These are phyloP conservation scores for Saussurea involucrata DNA, from an alignment of 129 eudicot species.

Conservation along the genomic window DNA sequence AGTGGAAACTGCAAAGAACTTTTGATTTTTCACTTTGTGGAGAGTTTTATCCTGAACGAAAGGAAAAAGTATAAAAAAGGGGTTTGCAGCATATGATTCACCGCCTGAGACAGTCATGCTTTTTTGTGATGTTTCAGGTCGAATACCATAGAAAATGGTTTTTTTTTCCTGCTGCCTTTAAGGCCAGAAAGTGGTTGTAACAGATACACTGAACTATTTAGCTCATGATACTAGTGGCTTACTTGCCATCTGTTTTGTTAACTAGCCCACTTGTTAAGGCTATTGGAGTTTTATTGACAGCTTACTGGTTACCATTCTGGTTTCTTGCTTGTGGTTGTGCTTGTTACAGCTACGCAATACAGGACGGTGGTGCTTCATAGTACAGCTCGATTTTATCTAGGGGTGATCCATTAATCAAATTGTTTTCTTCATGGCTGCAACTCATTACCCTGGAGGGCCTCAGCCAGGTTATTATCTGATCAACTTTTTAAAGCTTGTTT, in stretches of 20 bases:
- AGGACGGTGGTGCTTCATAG: background rate
- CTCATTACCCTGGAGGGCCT: conserved; percentile 44
- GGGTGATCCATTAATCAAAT: conserved; percentile 5
- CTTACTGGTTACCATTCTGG: conserved; percentile 1
- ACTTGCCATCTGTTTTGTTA: background rate
- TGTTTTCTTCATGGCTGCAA: conserved; percentile 49
- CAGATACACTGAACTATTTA: background rate
- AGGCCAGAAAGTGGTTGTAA: conserved; percentile 30
- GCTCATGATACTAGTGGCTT: conserved; percentile 10
- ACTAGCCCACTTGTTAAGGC: background rate
- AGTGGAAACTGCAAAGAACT: conserved; percentile 14
- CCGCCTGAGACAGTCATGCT: conserved; percentile 22
- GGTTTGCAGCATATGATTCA: conserved; percentile 10
- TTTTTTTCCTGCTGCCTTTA: conserved; percentile 30
- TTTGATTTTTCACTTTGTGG: conserved; percentile 23
- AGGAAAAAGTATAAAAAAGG: conserved; percentile 18
- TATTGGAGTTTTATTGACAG: conserved; percentile 10
- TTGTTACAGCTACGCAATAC: conserved; percentile 10
- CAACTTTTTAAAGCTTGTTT: background rate
- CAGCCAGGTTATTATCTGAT: conserved; percentile 48
- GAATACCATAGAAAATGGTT: conserved; percentile 9
- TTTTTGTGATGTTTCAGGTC: conserved; percentile 19
- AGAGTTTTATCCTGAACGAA: conserved; percentile 20
- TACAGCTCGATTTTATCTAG: conserved; percentile 8
- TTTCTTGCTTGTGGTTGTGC: conserved; percentile 8